phyloP scores from a whole-genome alignment of 2,329 filamentous ascomycete species.

The Claviceps digitariae region DNA sequence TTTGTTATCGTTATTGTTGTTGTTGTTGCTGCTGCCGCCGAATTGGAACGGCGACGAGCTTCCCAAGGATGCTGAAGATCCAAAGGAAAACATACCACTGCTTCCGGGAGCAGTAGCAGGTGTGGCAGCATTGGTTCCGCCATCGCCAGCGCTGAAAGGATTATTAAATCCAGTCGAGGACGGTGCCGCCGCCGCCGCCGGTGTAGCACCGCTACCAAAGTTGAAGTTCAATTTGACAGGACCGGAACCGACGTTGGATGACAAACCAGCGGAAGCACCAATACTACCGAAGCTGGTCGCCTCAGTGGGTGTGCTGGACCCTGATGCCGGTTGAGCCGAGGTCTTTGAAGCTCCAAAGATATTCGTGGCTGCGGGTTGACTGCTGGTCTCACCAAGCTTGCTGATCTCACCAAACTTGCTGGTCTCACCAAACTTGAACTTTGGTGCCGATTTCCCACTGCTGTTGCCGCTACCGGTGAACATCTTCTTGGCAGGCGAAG shows the following conservation, averaged over 20 bases:
- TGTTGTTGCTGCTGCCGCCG: constrained; percentile 10
- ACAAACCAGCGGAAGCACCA: neutral
- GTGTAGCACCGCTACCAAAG: constrained; percentile 8
- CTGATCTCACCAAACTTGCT: no score
- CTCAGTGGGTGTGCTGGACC: constrained; percentile 7
- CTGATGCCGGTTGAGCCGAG: constrained; percentile 6
- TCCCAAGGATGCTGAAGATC: constrained; percentile 16
- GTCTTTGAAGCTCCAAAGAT: constrained; percentile 21
- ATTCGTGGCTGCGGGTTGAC: constrained; percentile 15
- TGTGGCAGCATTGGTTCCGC: constrained; percentile 11
- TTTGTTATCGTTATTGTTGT: no score
- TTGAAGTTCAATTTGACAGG: constrained; percentile 19
- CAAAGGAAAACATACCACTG: constrained; percentile 26
- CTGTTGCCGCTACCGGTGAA: constrained; percentile 16
- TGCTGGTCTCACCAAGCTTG: constrained; percentile 17
- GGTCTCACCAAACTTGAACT: constrained; percentile 22
- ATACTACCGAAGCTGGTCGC: constrained; percentile 26
- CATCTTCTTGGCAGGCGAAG: constrained; percentile 25
- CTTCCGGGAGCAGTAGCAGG: constrained; percentile 12
- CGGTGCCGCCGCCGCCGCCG: constrained; percentile 10
- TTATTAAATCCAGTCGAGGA: constrained; percentile 25
- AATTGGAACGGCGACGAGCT: constrained; percentile 24
- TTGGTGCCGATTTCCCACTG: constrained; percentile 14
- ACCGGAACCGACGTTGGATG: constrained; percentile 11
- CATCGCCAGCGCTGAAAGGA: constrained; percentile 22